phyloP scores from a whole-genome alignment of 108 stramenopile species.

The Nannochloropsis salina region DNA sequence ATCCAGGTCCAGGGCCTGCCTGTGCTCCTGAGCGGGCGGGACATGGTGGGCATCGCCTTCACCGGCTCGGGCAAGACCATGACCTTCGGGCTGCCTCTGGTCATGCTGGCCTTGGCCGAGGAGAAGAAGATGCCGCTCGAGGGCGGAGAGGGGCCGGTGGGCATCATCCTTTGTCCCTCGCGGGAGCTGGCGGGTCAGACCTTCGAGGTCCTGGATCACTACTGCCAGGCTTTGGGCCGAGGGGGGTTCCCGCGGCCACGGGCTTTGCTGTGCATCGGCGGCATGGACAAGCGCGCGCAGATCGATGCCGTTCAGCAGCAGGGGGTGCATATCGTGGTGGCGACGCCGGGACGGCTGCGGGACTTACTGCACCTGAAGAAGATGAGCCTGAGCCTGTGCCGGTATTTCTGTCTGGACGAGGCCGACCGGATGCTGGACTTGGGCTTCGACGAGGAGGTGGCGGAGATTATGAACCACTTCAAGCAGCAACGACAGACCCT shows the following conservation, averaged over 20 bases:
- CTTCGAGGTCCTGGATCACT: slow-evolving; percentile 72
- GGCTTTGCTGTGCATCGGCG: slow-evolving; percentile 83
- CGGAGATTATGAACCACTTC: slow-evolving; percentile 90
- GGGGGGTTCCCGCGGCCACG: slow-evolving; percentile 69
- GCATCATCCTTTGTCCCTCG: slow-evolving; percentile 87
- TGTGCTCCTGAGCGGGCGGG: slow-evolving; percentile 85
- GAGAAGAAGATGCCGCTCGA: slow-evolving; percentile 84
- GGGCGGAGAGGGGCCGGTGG: slow-evolving; percentile 89
- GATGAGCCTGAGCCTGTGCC: slow-evolving; percentile 76
- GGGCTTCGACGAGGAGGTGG: slow-evolving; percentile 94
- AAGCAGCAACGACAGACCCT: slow-evolving; percentile 92
- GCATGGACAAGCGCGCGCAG: slow-evolving; percentile 81
- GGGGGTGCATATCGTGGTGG: slow-evolving; percentile 89
- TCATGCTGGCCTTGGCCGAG: slow-evolving; percentile 91
- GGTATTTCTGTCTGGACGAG: slow-evolving; percentile 93
- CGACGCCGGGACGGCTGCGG: slow-evolving; percentile 85
- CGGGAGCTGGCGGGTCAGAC: slow-evolving; percentile 96
- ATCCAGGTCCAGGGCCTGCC: slow-evolving; percentile 99
- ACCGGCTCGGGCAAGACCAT: slow-evolving; percentile 91
- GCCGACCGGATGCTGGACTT: slow-evolving; percentile 96
- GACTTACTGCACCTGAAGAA: slow-evolving; percentile 78
- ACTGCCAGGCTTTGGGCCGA: slow-evolving; percentile 35
- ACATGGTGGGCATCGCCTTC: slow-evolving; percentile 99
- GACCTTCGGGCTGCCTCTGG: slow-evolving; percentile 83
- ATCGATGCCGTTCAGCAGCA: slow-evolving; percentile 60